phyloP scores from a whole-genome alignment of 805 yeast species.

The Candida piceae region DNA sequence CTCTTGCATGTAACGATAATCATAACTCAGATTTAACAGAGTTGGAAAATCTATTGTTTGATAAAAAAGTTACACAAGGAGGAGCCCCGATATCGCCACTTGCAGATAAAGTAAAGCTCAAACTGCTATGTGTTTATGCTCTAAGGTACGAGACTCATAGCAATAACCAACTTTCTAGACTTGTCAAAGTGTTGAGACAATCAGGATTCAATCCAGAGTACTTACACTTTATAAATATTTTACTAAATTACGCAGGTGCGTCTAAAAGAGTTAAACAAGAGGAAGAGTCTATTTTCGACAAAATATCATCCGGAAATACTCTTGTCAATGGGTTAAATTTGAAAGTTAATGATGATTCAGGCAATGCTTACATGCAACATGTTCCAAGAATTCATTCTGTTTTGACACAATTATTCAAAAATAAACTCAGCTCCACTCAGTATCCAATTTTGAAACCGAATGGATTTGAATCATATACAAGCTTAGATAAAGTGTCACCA shows the following conservation, averaged over 20 bases:
- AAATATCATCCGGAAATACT: constrained; percentile 20
- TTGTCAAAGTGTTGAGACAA: constrained; percentile 35
- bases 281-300: constrained; percentile 27
- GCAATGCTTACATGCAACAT: constrained; percentile 88
- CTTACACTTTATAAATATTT: constrained; percentile 38
- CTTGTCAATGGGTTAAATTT: constrained; percentile 30
- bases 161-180: constrained; percentile 35
- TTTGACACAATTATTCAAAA: constrained; percentile 36
- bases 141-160: constrained; percentile 58
- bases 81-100: constrained; percentile 29
- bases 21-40: constrained; percentile 52
- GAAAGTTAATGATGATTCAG: constrained; percentile 37
- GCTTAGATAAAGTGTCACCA: constrained; percentile 30
- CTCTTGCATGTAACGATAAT: constrained; percentile 58
- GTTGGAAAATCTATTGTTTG: constrained; percentile 49
- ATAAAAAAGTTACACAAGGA: constrained; percentile 19
- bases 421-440: constrained; percentile 30
- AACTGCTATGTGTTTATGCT: constrained; percentile 69
- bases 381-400: constrained; percentile 61
- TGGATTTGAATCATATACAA: constrained; percentile 10
- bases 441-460: constrained; percentile 17
- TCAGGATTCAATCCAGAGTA: constrained; percentile 33
- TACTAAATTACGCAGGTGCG: constrained; percentile 42
- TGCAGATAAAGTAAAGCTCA: constrained; percentile 55
- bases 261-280: constrained; percentile 37